These are phyloP conservation scores for Solidago caesia DNA, from an alignment of 129 eudicot genomes.

Conservation along the genomic window DNA sequence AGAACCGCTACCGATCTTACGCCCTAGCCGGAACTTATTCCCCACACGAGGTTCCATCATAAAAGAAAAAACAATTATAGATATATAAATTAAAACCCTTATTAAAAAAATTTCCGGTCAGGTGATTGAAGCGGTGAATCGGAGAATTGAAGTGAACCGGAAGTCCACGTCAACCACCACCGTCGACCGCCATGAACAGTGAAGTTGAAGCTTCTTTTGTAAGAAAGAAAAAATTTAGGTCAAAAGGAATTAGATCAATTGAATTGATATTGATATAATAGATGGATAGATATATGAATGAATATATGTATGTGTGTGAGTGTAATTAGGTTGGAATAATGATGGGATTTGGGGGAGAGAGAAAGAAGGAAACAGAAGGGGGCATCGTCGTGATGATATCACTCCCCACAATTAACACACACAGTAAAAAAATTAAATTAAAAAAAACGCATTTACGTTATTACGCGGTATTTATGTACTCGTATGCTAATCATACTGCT, in stretches of 20 bases:
- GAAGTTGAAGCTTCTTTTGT: not conserved
- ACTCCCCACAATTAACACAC: too few species aligned
- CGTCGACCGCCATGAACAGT: conserved; percentile 29
- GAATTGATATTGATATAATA: not conserved
- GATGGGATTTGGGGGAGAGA: not conserved
- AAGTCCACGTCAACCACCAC: conserved; percentile 26
- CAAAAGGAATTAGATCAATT: conserved; percentile 22
- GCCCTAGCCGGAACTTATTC: conserved; percentile 87
- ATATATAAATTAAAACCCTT: too few species aligned
- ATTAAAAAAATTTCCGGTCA: too few species aligned
- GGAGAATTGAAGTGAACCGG: conserved; percentile 29
- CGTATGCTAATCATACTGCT: too few species aligned
- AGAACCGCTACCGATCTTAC: conserved; percentile 93
- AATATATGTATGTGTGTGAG: not conserved
- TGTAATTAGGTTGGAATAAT: conserved; percentile 1
- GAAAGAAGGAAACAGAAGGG: too few species aligned
- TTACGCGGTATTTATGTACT: too few species aligned
- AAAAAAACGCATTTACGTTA: too few species aligned
- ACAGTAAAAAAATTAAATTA: too few species aligned
- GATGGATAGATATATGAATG: not conserved
- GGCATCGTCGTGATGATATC: too few species aligned
- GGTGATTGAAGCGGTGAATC: conserved; percentile 2
- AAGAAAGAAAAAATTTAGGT: not conserved
- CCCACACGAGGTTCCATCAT: conserved; percentile 97
- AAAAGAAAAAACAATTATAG: not conserved